Base-by-base conservation (phyloP, 306 rosid species). In the Medicago ruthenica region DNA sequence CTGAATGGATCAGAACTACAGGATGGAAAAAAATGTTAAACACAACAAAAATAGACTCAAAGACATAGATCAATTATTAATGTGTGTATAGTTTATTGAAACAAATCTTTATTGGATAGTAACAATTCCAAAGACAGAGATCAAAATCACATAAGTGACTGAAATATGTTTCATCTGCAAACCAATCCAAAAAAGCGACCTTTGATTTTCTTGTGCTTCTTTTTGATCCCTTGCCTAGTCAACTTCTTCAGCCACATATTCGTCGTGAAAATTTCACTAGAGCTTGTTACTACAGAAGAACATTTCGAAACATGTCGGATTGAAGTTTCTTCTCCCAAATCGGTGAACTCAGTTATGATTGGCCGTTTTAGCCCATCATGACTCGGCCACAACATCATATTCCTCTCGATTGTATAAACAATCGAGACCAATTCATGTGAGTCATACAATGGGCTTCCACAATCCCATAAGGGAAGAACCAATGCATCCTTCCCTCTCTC, bases 381-480 rank as follows among this genome's bases (percentile, higher is more conserved):
- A 57, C 76, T 58, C 5, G 92, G 93, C 50, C 87, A 54, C n/a
- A 51, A 21, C 87, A 83, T 86, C 79, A 89, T 83, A 64, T 88
- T 85, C 45, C 92, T 86, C 47, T 93, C 93, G 42, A 91, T 93
- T 16, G 88, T 57, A 59, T 86, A 81, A 80, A 67, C 78, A 8
- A 91, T 75, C 0, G 91, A 84, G 9, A 73, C 87, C 84, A 91
- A 77, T 45, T 93, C 98, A 78, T 87, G 54, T 4, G 97, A 85
- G 62, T 93, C 98, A 76, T 93, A 93, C 9, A 91, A 64, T 0
- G 84, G 85, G 63, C 97, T 93, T 8, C 88, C 96, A 82, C 97
- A 89, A 71, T 93, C 98, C 97, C 97, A 93, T 60, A 81, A 53
- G 1, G 74, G 74, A 68, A 80, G 27, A 27, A 6, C 39, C 31